Evolutionary conservation across 2,329 filamentous ascomycete species (phyloP), one percentile per base, ranked within the genome.

Genomic region (Botrytis paeoniae): DNA sequence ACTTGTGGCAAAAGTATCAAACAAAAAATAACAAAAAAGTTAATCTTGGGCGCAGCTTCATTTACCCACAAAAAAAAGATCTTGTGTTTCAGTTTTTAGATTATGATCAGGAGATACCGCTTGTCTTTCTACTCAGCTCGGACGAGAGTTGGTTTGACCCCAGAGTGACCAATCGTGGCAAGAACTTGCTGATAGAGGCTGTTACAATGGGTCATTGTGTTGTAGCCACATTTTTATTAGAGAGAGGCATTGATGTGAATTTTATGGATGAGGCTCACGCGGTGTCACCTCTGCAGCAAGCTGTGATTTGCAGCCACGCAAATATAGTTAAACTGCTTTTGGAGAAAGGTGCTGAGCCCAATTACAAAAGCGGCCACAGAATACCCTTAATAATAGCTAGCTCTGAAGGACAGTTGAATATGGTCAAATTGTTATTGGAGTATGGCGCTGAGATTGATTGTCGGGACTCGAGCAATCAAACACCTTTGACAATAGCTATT

Each of bases 161-260:
- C 0, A 20, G 8, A 0, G 0, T 43, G 18, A 20, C 18, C 0
- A 2, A 8, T 43, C 41, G 12, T 20, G 16, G 29, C 6, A 16
- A 64, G 25, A 14, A 0, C 10, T n/a, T 22, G 18, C 45, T 66
- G 4, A n/a, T 4, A 8, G 16, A 16, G n/a, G 45, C 45, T 57
- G 22, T 14, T 68, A 1, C 41, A 29, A 41, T 0, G 8, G 5
- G 12, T 16, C 32, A n/a, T n/a, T 10, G 54, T 29, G 12, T 29
- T 5, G 45, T 81, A 14, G 71, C 78, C n/a, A 71, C 74, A 61
- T 1, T 69, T 18, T 60, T 79, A 1, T 14, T 79, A 9, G 61
- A 73, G 45, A 57, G 32, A 7, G 70, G 72, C 12, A 37, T 60
- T 37, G 18, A 70, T 20, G 22, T 57, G 5, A 63, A 73, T 1